Percentiles rank a stretch among this genome's conserved stretches.
Evolutionary conservation across 2,329 filamentous ascomycete species (phyloP).

Genomic region (Alternaria dauci): DNA sequence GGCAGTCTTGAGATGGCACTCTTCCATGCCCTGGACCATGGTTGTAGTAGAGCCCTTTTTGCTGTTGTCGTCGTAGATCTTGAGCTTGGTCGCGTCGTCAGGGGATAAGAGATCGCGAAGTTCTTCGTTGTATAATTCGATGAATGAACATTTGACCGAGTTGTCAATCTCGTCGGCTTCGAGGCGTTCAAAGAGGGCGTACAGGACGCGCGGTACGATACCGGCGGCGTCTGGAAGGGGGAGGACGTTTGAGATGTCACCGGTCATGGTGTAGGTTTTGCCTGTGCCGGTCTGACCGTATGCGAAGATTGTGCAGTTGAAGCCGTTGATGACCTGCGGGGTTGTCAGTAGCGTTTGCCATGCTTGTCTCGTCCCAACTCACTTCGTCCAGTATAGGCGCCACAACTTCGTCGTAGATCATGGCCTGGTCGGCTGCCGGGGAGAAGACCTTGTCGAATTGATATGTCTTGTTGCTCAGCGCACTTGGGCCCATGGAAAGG

Average conservation of each 20-base stretch:
- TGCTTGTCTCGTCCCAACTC: conserved; percentile 15
- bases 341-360: conserved; percentile 13
- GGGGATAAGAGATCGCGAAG: conserved; percentile 84
- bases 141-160: conserved; percentile 97
- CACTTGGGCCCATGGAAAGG: conserved; percentile 89
- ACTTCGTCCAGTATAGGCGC: conserved; percentile 93
- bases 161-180: conserved; percentile 79
- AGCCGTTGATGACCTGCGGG: conserved; percentile 83
- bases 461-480: conserved; percentile 94
- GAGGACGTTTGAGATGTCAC: conserved; percentile 92
- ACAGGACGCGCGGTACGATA: conserved; percentile 90
- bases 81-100: conserved; percentile 86
- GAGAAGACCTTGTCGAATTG: conserved; percentile 98
- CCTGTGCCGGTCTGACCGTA: conserved; percentile 98
- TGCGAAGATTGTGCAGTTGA: conserved; percentile 98
- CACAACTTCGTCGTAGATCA: conserved; percentile 96
- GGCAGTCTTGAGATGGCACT: conserved; percentile 88
- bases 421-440: conserved; percentile 88
- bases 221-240: conserved; percentile 90
- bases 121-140: conserved; percentile 98
- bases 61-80: conserved; percentile 89
- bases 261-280: conserved; percentile 99
- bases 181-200: conserved; percentile 85
- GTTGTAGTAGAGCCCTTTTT: conserved; percentile 86
- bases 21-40: conserved; percentile 96